A percentile compares a stretch with the other conserved stretches of the same genome.
These are phyloP conservation scores for Yamadazyma philogaea DNA, from an alignment of 805 yeast genomes.

Conservation along the genomic window DNA sequence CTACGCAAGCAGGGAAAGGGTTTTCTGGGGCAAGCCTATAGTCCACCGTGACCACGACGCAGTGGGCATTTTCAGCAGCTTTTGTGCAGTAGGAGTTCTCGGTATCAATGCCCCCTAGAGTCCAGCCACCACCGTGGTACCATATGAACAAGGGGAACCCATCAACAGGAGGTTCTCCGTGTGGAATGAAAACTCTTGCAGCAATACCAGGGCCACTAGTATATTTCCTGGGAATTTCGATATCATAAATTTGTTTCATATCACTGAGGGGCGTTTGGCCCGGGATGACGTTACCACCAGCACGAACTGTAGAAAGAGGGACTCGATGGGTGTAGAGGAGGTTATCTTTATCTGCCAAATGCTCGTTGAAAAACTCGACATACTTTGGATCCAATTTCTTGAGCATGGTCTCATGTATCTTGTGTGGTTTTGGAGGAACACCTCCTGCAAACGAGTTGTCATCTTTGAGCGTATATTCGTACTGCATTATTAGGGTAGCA, in stretches of 20 bases:
- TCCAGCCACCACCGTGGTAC: slow-evolving; percentile 49
- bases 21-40: slow-evolving; percentile 50
- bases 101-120: slow-evolving; percentile 36
- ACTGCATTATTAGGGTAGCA: slow-evolving; percentile 12
- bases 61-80: slow-evolving; percentile 31
- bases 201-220: slow-evolving; percentile 23
- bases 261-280: slow-evolving; percentile 34
- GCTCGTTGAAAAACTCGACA: slow-evolving; percentile 30
- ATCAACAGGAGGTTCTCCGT: slow-evolving; percentile 26
- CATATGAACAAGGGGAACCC: slow-evolving; percentile 40
- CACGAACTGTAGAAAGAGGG: slow-evolving; percentile 28
- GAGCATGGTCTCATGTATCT: slow-evolving; percentile 26
- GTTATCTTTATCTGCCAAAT: slow-evolving; percentile 23
- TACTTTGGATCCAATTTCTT: slow-evolving; percentile 36
- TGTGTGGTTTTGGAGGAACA: slow-evolving; percentile 27
- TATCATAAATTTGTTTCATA: slow-evolving; percentile 27
- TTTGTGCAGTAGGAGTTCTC: slow-evolving; percentile 44
- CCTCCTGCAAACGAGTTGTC: slow-evolving; percentile 26
- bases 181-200: slow-evolving; percentile 38
- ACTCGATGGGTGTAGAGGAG: slow-evolving; percentile 34
- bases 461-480: slow-evolving; percentile 18
- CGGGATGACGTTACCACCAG: slow-evolving; percentile 40
- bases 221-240: slow-evolving; percentile 27
- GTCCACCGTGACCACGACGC: slow-evolving; percentile 46
- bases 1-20: slow-evolving; percentile 47